Percentiles rank a stretch among this genome's conserved stretches.
These are phyloP conservation scores for Pneumocystis sp. DNA, from an alignment of 1,139 yeast species.

Conservation along the genomic window DNA sequence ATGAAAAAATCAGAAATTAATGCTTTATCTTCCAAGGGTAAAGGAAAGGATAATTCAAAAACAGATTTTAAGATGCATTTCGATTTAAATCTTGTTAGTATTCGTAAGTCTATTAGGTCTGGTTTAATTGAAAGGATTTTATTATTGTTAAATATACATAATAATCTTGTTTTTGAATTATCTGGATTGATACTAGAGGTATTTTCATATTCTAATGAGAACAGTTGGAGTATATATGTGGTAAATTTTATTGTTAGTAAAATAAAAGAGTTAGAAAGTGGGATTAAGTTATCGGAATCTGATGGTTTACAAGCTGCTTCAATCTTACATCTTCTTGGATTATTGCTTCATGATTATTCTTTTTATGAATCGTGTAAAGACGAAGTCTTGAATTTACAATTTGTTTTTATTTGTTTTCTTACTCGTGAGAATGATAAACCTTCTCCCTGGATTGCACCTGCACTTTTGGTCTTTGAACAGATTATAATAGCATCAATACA, in stretches of 20 bases:
- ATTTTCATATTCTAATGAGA: not conserved
- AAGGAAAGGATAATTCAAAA: not conserved
- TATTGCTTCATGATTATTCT: slow-evolving; percentile 29
- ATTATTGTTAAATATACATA: slow-evolving; percentile 35
- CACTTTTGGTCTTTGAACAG: slow-evolving; percentile 22
- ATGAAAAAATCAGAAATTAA: not conserved
- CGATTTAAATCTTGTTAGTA: not conserved
- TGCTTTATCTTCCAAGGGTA: not conserved
- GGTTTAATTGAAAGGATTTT: slow-evolving; percentile 35
- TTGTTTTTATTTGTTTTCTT: slow-evolving; percentile 18
- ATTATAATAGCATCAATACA: slow-evolving; percentile 19
- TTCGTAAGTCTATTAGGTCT: not conserved
- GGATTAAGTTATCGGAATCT: not conserved
- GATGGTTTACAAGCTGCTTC: slow-evolving; percentile 25
- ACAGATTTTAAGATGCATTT: not conserved
- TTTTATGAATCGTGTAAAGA: slow-evolving; percentile 29
- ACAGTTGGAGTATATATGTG: not conserved
- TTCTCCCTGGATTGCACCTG: slow-evolving; percentile 22
- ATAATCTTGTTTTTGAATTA: slow-evolving; percentile 36
- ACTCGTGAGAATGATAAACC: slow-evolving; percentile 15
- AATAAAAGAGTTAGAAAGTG: not conserved
- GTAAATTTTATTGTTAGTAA: not conserved
- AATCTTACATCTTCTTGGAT: slow-evolving; percentile 35
- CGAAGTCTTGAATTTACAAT: slow-evolving; percentile 29
- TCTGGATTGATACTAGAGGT: slow-evolving; percentile 35